phyloP scores from a whole-genome alignment of 176 grass and related monocot genomes.

The Guadua angustifolia region DNA sequence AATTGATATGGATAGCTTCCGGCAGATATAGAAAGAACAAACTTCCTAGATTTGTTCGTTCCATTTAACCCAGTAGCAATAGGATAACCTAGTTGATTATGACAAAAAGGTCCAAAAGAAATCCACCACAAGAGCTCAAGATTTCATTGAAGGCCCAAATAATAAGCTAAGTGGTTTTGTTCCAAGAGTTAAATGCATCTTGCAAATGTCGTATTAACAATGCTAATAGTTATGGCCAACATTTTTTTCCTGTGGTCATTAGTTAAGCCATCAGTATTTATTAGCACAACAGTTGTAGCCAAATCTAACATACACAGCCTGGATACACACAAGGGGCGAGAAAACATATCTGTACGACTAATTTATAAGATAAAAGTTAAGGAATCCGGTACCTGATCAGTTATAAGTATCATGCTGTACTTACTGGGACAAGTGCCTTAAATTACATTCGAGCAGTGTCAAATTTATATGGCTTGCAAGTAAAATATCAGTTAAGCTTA shows the following conservation, averaged over 20 bases:
- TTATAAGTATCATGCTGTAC: not conserved
- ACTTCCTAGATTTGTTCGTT: too few species aligned
- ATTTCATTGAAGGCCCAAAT: not conserved
- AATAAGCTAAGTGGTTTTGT: not conserved
- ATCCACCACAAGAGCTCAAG: not conserved
- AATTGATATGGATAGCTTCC: too few species aligned
- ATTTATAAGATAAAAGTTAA: slow-evolving; percentile 1
- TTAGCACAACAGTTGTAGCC: not conserved
- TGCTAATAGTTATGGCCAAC: not conserved
- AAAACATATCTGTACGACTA: not conserved
- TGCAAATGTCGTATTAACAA: not conserved
- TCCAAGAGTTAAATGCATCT: not conserved
- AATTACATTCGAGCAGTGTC: not conserved
- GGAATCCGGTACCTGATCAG: not conserved
- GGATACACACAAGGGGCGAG: not conserved
- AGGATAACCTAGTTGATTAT: not conserved
- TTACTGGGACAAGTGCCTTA: not conserved
- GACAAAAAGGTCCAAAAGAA: not conserved
- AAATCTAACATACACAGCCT: not conserved
- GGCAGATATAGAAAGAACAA: too few species aligned
- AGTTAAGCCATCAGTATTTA: not conserved
- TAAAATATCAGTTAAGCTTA: not conserved
- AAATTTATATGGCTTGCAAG: not conserved
- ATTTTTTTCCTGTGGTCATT: not conserved
- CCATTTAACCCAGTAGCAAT: too few species aligned